Base-by-base conservation (phyloP, 2,329 filamentous ascomycete species). In the Botryotinia calthae region DNA sequence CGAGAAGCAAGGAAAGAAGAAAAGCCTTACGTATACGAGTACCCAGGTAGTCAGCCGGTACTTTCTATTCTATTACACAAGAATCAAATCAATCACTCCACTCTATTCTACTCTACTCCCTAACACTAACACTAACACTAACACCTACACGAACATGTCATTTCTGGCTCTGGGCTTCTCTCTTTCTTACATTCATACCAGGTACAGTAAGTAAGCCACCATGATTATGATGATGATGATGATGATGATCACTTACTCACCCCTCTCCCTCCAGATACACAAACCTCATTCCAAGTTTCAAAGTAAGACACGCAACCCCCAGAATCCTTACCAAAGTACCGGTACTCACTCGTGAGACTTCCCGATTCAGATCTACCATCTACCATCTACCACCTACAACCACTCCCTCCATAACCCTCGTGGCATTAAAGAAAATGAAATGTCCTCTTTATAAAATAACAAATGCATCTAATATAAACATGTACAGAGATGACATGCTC, bases 201-300 rank as follows among this genome's bases (percentile, higher is more conserved):
- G 14, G 3, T 18, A 9, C n/a, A 28, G n/a, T 18, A 14, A 56
- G 18, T 18, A n/a, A n/a, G n/a, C n/a, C n/a, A n/a, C n/a, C n/a
- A n/a, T n/a, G n/a, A n/a, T n/a, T n/a, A n/a, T n/a, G n/a, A n/a
- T n/a, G n/a, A n/a, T n/a, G n/a, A n/a, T n/a, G n/a, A n/a, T n/a
- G n/a, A n/a, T n/a, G n/a, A n/a, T n/a, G n/a, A n/a, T n/a, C 20
- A 2, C n/a, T 16, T 2, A 22, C 63, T 20, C 44, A 4, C 10
- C 48, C 14, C 54, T 14, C 4, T 2, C 12, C 31, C 34, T 61
- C 44, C 44, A 8, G 28, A 14, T 22, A 22, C 31, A 51, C 18
- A 20, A n/a, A 37, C 7, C 4, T 28, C 48, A 31, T 66, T 66
- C 51, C 63, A 66, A 66, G 63, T 66, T 66, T 66, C 63, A 66